Evolutionary conservation across 2,329 filamentous ascomycete genomes (phyloP).

Genomic region (Fusarium sp.): DNA sequence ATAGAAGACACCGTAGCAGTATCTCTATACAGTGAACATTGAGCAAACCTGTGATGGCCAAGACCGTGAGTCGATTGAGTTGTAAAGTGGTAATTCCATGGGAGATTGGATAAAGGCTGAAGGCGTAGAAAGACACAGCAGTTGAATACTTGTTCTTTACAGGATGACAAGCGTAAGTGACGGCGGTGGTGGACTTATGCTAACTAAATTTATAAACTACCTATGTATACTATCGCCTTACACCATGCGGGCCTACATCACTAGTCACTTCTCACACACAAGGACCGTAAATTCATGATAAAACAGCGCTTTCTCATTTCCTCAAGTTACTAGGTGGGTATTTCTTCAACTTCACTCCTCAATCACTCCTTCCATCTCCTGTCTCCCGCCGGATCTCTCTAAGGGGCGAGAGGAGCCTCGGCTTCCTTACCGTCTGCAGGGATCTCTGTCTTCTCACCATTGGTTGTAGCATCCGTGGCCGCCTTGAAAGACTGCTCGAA

Average conservation of each 20-base stretch:
- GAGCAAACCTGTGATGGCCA: too few species aligned
- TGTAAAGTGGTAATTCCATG: neutral
- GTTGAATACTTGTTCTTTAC: too few species aligned
- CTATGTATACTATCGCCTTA: neutral
- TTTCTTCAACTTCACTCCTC: constrained; percentile 31
- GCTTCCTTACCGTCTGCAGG: constrained; percentile 51
- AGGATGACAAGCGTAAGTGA: neutral
- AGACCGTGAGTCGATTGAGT: neutral
- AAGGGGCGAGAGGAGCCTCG: constrained; percentile 53
- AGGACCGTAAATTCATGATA: neutral
- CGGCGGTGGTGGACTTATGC: too few species aligned
- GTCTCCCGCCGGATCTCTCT: constrained; percentile 1
- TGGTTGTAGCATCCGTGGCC: constrained; percentile 61
- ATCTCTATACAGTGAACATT: too few species aligned
- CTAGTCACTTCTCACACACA: neutral
- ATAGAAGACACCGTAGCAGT: too few species aligned
- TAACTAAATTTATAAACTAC: neutral
- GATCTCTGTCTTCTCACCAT: constrained; percentile 48
- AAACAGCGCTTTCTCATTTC: constrained; percentile 12
- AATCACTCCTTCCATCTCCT: constrained; percentile 3
- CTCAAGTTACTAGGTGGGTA: constrained; percentile 26
- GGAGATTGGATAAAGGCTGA: too few species aligned
- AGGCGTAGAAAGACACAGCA: too few species aligned
- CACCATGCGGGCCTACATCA: neutral
- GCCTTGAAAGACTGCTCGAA: constrained; percentile 90